These are phyloP conservation scores for Pythium plurisporium DNA, from an alignment of 352 stramenopile genomes.

Conservation along the genomic window DNA sequence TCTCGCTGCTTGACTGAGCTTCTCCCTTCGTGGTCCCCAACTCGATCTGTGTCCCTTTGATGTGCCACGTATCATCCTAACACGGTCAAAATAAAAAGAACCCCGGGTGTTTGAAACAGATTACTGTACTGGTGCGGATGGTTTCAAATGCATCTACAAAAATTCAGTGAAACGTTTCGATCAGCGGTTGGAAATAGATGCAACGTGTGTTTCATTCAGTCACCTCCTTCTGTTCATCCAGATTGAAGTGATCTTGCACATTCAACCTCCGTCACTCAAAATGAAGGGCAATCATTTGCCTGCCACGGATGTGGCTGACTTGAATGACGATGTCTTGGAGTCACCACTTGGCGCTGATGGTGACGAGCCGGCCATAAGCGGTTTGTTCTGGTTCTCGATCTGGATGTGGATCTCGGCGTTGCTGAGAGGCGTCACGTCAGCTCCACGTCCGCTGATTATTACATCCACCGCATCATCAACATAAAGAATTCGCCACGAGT, in stretches of 20 bases:
- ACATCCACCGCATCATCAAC: neutral
- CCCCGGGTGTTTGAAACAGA: slow-evolving; percentile 17
- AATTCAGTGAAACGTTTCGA: slow-evolving; percentile 8
- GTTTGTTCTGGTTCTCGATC: slow-evolving; percentile 45
- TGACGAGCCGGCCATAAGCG: slow-evolving; percentile 5
- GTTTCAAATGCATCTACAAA: slow-evolving; percentile 9
- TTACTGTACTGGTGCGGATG: neutral
- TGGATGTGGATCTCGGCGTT: slow-evolving; percentile 68
- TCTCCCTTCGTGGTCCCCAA: slow-evolving; percentile 1
- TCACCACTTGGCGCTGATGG: neutral
- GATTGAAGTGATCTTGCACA: slow-evolving; percentile 9
- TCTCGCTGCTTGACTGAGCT: neutral
- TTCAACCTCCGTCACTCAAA: no score
- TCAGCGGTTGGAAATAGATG: slow-evolving; percentile 9
- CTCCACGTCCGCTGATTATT: slow-evolving; percentile 36
- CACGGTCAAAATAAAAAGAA: slow-evolving; percentile 22
- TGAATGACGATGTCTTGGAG: slow-evolving; percentile 21
- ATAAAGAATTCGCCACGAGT: no score
- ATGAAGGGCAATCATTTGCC: slow-evolving; percentile 13
- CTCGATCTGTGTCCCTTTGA: slow-evolving; percentile 15
- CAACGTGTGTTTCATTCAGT: slow-evolving; percentile 12
- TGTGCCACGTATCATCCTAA: slow-evolving; percentile 19
- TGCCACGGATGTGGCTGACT: neutral
- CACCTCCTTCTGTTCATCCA: no score
- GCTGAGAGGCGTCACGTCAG: slow-evolving; percentile 51